Conservation (phyloP, 2,329 filamentous ascomycete species). For the Cercospora sesami region DNA sequence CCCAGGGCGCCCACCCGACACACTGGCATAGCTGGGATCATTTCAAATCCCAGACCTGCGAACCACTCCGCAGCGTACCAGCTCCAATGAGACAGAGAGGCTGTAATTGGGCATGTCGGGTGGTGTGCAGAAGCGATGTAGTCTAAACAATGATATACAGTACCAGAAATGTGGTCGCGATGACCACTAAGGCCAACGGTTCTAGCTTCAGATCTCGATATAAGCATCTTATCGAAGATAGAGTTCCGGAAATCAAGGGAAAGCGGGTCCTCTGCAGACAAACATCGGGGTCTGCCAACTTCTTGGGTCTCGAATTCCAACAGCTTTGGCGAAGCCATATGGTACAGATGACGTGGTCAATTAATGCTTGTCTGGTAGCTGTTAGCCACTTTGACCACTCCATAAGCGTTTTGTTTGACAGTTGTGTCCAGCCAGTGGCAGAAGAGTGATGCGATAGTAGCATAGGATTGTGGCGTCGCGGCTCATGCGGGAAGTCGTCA, state of each 20-base stretch:
- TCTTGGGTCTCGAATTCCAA: background rate
- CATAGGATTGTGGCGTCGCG: constrained; percentile 7
- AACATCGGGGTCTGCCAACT: constrained; percentile 4
- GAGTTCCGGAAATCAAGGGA: background rate
- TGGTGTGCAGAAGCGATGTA: background rate
- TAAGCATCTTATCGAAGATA: constrained; percentile 12
- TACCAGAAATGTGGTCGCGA: background rate
- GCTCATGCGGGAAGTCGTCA: constrained; percentile 16
- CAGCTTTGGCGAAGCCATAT: background rate
- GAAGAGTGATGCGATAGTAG: background rate
- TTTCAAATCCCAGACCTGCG: background rate
- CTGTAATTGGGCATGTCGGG: background rate
- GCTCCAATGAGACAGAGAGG: background rate
- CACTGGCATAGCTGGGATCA: background rate
- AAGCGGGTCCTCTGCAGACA: background rate
- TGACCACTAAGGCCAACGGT: background rate
- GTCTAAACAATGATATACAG: background rate
- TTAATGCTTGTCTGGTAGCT: constrained; percentile 4
- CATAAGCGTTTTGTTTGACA: background rate
- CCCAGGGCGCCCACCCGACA: background rate
- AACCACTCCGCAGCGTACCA: background rate
- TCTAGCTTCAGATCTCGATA: constrained; percentile 9
- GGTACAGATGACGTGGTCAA: constrained; percentile 10
- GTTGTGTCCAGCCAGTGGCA: background rate
- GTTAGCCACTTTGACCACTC: background rate